phyloP scores from a whole-genome alignment of 1,139 yeast genomes.

The Yamadazyma siamensis region DNA sequence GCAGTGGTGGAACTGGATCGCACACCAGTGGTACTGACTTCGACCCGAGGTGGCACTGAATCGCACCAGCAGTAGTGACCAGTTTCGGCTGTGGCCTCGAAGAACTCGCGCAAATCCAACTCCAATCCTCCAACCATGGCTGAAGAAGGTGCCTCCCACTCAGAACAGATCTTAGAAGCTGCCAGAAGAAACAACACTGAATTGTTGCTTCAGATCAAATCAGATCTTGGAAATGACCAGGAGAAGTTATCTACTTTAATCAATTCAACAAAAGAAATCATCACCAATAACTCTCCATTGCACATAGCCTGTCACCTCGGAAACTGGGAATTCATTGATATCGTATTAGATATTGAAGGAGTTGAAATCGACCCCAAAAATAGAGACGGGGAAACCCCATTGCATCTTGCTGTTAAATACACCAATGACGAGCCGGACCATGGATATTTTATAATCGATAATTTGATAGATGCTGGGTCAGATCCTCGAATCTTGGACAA shows the following conservation, averaged over 20 bases:
- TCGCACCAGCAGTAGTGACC: too few relatives aligned
- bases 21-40: too few relatives aligned
- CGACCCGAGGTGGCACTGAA: too few relatives aligned
- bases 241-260: conserved; percentile 55
- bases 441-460: conserved; percentile 76
- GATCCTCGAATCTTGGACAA: conserved; percentile 57
- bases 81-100: too few relatives aligned
- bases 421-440: conserved; percentile 79
- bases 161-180: conserved; percentile 82
- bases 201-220: conserved; percentile 56
- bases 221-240: conserved; percentile 42
- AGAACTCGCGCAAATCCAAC: too few relatives aligned
- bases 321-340: conserved; percentile 82
- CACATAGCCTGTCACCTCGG: conserved; percentile 84
- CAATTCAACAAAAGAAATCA: conserved; percentile 69
- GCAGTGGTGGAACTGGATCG: too few relatives aligned
- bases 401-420: conserved; percentile 81
- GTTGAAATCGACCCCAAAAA: conserved; percentile 85
- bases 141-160: conserved; percentile 63
- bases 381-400: conserved; percentile 81
- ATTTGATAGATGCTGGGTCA: conserved; percentile 87
- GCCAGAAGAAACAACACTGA: conserved; percentile 87
- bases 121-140: too few relatives aligned
- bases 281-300: conserved; percentile 74
- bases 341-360: conserved; percentile 80